These are phyloP conservation scores for Stagonosporopsis vannaccii DNA, from an alignment of 2,329 filamentous ascomycete species.

Conservation along the genomic window DNA sequence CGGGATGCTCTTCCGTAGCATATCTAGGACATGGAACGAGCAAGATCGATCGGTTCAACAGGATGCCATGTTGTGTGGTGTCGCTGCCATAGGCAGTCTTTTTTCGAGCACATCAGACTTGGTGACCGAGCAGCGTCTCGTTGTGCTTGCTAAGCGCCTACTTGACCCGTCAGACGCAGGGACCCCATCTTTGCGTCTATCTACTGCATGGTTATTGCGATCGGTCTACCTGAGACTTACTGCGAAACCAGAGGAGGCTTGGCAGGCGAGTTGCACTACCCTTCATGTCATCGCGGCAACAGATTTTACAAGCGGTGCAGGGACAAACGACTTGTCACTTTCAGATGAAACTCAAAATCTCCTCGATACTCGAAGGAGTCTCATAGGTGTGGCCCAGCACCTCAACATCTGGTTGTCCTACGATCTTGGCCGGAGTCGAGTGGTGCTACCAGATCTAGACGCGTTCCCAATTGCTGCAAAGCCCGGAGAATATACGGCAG, in stretches of 20 bases:
- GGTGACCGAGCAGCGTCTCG: neutral
- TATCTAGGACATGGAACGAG: neutral
- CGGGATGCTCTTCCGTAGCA: neutral
- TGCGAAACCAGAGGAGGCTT: conserved; percentile 10
- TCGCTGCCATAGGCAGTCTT: conserved; percentile 4
- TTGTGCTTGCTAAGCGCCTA: neutral
- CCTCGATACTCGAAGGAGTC: neutral
- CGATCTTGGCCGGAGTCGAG: conserved; percentile 6
- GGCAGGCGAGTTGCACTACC: conserved; percentile 8
- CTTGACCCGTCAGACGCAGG: conserved; percentile 4
- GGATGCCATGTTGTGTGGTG: neutral
- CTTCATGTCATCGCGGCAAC: conserved; percentile 4
- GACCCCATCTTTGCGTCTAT: neutral
- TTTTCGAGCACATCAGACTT: neutral
- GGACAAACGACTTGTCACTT: neutral
- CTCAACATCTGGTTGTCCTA: conserved; percentile 13
- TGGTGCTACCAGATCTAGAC: neutral
- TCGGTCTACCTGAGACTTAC: conserved; percentile 5
- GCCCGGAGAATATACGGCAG: conserved; percentile 1
- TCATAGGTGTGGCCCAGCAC: conserved; percentile 6
- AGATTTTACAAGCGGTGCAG: neutral
- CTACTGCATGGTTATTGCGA: conserved; percentile 3
- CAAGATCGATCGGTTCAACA: neutral
- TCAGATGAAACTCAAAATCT: neutral
- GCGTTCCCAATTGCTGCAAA: neutral